Conservation (phyloP, 2,329 filamentous ascomycete species). For the Sarocladium kiliense region DNA sequence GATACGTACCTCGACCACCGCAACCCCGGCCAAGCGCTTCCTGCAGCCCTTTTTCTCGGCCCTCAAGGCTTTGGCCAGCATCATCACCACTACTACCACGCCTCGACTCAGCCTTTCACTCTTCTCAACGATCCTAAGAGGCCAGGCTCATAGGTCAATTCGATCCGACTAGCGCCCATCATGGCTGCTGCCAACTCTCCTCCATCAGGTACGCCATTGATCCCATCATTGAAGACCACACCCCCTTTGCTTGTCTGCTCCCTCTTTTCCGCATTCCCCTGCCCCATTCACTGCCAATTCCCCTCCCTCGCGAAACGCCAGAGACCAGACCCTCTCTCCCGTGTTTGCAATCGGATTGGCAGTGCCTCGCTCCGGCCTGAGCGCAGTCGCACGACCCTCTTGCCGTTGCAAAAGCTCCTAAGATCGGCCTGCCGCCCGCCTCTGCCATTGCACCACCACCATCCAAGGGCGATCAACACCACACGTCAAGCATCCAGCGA, state of each 20-base stretch:
- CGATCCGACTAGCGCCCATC: neutral
- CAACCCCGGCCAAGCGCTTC: neutral
- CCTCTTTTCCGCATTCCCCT: neutral
- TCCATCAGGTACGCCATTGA: neutral
- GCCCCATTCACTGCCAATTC: neutral
- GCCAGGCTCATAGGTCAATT: neutral
- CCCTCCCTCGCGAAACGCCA: constrained; percentile 5
- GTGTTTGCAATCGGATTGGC: neutral
- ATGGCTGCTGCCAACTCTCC: constrained; percentile 1
- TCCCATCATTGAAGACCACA: neutral
- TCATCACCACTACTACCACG: neutral
- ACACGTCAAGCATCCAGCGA: neutral
- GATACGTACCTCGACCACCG: neutral
- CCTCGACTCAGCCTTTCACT: neutral
- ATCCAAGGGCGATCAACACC: neutral
- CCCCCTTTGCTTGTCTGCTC: neutral
- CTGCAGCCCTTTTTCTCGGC: neutral
- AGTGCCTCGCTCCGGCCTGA: constrained; percentile 2
- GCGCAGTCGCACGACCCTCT: constrained; percentile 1
- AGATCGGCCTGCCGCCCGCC: neutral
- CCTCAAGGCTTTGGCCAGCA: neutral
- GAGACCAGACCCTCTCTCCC: constrained; percentile 6
- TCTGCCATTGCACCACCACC: neutral
- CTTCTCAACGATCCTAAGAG: neutral
- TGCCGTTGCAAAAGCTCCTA: neutral